Evolutionary conservation across 805 yeast genomes (phyloP).

Genomic region (Hanseniaspora singularis): DNA sequence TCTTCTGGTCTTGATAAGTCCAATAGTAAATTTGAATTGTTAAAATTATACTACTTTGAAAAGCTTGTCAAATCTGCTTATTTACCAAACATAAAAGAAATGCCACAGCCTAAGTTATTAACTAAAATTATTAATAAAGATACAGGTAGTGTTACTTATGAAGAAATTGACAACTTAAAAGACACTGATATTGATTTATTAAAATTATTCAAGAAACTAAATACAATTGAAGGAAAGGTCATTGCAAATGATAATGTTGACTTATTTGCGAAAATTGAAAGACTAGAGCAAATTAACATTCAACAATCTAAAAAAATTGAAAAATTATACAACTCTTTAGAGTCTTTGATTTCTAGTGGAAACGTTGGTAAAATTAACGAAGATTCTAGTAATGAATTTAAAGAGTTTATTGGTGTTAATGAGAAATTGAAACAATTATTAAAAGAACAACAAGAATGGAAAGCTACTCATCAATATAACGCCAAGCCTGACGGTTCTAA

Average conservation of each 20-base stretch:
- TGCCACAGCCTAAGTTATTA: slow-evolving; percentile 36
- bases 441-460: slow-evolving; percentile 26
- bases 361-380: slow-evolving; percentile 13
- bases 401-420: slow-evolving; percentile 24
- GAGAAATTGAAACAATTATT: slow-evolving; percentile 25
- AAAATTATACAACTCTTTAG: slow-evolving; percentile 18
- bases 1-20: slow-evolving; percentile 27
- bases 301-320: slow-evolving; percentile 21
- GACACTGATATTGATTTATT: slow-evolving; percentile 21
- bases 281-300: slow-evolving; percentile 22
- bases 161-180: slow-evolving; percentile 23
- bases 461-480: slow-evolving; percentile 21
- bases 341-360: slow-evolving; percentile 7
- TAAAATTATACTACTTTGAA: slow-evolving; percentile 46
- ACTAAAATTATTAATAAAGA: slow-evolving; percentile 32
- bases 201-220: slow-evolving; percentile 22
- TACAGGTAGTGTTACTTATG: slow-evolving; percentile 27
- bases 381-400: slow-evolving; percentile 17
- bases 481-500: slow-evolving; percentile 11
- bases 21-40: slow-evolving; percentile 51
- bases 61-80: slow-evolving; percentile 43
- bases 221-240: slow-evolving; percentile 28
- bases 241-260: slow-evolving; percentile 27
- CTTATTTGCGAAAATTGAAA: slow-evolving; percentile 22
- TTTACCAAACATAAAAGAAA: slow-evolving; percentile 43